Evolutionary conservation across 345 rosid species (phyloP).

Genomic region (Psidium friedrichsthalianum): DNA sequence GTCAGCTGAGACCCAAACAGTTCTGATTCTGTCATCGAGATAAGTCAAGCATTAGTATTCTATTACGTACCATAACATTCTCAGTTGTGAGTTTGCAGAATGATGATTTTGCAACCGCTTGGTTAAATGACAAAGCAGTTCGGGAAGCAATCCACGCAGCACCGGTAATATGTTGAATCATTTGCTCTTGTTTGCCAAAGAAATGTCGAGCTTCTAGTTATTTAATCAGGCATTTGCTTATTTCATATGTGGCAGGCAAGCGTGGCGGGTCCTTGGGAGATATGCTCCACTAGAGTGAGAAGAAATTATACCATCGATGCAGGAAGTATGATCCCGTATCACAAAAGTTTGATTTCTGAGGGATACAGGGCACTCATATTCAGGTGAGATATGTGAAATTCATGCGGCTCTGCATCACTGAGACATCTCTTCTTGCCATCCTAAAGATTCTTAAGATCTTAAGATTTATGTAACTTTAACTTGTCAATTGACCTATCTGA

Average conservation of each 20-base stretch:
- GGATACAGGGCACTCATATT: conserved; percentile 34
- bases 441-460: too few relatives aligned
- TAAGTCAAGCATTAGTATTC: neutral
- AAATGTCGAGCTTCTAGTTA: neutral
- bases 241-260: neutral
- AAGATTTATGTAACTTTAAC: neutral
- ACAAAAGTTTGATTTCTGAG: conserved; percentile 11
- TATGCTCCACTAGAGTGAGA: neutral
- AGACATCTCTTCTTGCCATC: neutral
- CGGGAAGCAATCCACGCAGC: conserved; percentile 42
- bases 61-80: neutral
- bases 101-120: conserved; percentile 30
- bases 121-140: conserved; percentile 38
- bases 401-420: neutral
- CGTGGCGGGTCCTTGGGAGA: conserved; percentile 6
- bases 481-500: neutral
- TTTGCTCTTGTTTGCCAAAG: neutral
- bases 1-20: neutral
- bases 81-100: conserved; percentile 8
- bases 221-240: neutral
- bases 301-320: neutral
- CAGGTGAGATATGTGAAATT: conserved; percentile 9
- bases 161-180: conserved; percentile 8
- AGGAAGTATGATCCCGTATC: conserved; percentile 31
- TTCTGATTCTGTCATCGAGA: neutral